These are phyloP conservation scores for Aspergillus conjunctus DNA, from an alignment of 495 filamentous ascomycete species.

Conservation along the genomic window DNA sequence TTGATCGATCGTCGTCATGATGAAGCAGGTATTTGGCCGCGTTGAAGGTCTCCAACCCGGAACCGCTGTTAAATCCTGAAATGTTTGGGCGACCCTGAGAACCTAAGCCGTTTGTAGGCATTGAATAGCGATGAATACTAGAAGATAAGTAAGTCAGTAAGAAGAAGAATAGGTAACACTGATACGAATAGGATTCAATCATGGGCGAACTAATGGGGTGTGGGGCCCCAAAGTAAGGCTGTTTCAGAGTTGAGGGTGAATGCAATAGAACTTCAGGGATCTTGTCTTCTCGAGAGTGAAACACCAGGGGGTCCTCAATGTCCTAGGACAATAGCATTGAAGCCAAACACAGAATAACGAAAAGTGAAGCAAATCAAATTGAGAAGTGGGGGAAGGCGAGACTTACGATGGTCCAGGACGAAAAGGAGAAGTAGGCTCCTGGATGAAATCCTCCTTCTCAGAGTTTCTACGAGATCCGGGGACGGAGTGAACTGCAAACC, in stretches of 20 bases:
- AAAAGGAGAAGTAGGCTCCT: constrained; percentile 38
- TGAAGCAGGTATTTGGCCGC: constrained; percentile 82
- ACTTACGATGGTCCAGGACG: constrained; percentile 48
- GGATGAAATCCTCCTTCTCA: constrained; percentile 47
- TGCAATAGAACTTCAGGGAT: background rate
- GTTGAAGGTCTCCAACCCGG: constrained; percentile 68
- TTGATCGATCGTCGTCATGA: constrained; percentile 67
- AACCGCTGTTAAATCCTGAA: constrained; percentile 44
- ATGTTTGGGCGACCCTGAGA: constrained; percentile 57
- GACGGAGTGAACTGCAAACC: constrained; percentile 72
- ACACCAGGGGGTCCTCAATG: too few relatives aligned
- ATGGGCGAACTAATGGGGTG: background rate
- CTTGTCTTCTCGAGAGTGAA: background rate
- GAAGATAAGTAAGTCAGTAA: background rate
- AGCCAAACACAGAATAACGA: background rate
- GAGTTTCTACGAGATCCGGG: constrained; percentile 77
- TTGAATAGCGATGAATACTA: constrained; percentile 83
- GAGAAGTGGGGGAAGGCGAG: constrained; percentile 19
- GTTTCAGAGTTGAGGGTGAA: background rate
- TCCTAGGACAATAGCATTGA: background rate
- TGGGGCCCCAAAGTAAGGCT: background rate
- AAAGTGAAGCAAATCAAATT: constrained; percentile 17
- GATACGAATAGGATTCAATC: background rate
- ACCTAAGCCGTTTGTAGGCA: constrained; percentile 71
- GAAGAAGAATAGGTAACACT: background rate